These are phyloP conservation scores for Termitomyces sp. DNA, from an alignment of 768 basidiomycete genomes.

Conservation along the genomic window DNA sequence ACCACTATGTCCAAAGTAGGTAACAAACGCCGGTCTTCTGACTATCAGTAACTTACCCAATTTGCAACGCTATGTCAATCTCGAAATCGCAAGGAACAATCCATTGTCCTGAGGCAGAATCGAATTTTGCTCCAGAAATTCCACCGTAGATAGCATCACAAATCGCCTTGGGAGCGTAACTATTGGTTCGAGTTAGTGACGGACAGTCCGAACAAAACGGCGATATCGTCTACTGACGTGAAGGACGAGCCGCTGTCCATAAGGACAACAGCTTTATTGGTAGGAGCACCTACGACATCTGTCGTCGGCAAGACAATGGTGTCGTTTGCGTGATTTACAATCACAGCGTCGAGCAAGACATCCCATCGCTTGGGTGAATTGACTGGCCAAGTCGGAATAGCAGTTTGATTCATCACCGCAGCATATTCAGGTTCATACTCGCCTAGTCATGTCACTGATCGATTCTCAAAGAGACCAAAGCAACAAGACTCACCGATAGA, in stretches of 20 bases:
- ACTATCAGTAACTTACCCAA: constrained; percentile 47
- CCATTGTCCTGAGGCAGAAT: constrained; percentile 57
- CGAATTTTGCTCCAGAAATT: constrained; percentile 59
- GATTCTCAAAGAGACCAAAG: not conserved
- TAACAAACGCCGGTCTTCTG: not conserved
- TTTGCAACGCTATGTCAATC: constrained; percentile 76
- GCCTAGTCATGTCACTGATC: constrained; percentile 33
- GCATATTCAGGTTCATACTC: constrained; percentile 65
- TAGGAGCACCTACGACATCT: constrained; percentile 52
- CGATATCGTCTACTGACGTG: constrained; percentile 42
- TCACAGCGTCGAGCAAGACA: constrained; percentile 68
- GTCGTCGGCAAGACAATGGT: constrained; percentile 50
- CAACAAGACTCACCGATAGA: constrained; percentile 51
- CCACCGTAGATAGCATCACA: constrained; percentile 67
- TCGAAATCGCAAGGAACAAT: constrained; percentile 69
- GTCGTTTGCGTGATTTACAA: constrained; percentile 55
- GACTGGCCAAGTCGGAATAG: constrained; percentile 74
- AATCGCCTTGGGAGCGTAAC: constrained; percentile 66
- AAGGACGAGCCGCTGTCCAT: constrained; percentile 84
- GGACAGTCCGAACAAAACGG: not conserved
- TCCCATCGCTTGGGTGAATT: constrained; percentile 68
- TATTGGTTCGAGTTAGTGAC: constrained; percentile 21
- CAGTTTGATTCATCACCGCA: constrained; percentile 48
- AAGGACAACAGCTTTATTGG: constrained; percentile 68
- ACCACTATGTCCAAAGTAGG: constrained; percentile 39